Percentiles rank a stretch among this genome's conserved stretches.
phyloP scores from a whole-genome alignment of 164 flowering plant genomes.

The Magnolia officinalis region DNA sequence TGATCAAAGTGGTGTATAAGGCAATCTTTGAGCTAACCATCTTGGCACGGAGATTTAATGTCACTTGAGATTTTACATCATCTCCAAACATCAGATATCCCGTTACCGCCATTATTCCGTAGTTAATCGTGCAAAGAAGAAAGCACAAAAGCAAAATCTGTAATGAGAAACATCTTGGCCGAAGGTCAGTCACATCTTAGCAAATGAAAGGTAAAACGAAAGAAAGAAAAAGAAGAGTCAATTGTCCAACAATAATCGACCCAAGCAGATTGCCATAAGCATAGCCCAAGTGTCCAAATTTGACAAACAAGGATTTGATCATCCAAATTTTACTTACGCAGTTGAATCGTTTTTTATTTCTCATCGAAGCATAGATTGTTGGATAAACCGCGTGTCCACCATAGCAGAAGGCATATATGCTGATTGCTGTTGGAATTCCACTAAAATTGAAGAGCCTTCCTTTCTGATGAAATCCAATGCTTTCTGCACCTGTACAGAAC shows the following conservation, averaged over 20 bases:
- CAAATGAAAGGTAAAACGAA: too few relatives aligned
- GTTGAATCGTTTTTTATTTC: conserved; percentile 50
- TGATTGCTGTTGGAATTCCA: conserved; percentile 53
- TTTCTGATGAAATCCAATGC: conserved; percentile 48
- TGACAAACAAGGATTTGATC: too few relatives aligned
- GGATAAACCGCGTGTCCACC: conserved; percentile 77
- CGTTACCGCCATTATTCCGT: conserved; percentile 41
- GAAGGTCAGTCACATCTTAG: too few relatives aligned
- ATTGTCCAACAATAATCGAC: too few relatives aligned
- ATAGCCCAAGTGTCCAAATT: conserved; percentile 31
- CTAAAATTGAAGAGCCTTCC: conserved; percentile 41
- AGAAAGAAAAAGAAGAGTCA: too few relatives aligned
- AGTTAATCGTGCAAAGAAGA: conserved; percentile 38
- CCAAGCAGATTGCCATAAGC: too few relatives aligned
- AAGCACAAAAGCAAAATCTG: conserved; percentile 24
- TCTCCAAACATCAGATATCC: conserved; percentile 72
- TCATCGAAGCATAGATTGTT: conserved; percentile 69
- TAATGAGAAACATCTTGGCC: background rate
- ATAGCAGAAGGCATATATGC: conserved; percentile 57
- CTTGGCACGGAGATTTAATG: conserved; percentile 60
- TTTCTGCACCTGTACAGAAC: conserved; percentile 58
- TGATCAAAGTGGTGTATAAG: conserved; percentile 64
- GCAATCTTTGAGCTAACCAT: conserved; percentile 56
- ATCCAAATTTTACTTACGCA: conserved; percentile 21
- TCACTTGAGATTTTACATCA: conserved; percentile 53